Conservation (phyloP, 1,284 basidiomycete genomes). For the Apiotrichum montevideense region DNA sequence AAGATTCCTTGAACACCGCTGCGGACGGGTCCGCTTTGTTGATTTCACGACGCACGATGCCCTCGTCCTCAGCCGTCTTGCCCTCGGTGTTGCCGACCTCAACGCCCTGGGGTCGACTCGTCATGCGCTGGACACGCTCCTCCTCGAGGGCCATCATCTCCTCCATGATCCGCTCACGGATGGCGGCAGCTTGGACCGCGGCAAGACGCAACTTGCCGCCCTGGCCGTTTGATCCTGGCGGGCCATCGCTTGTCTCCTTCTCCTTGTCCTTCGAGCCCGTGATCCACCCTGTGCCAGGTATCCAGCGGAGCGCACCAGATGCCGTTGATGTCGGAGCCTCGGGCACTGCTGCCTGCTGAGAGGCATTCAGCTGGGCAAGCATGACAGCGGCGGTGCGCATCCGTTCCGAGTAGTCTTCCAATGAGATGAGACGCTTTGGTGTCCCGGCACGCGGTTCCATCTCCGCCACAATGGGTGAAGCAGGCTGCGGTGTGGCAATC, state of each 20-base stretch:
- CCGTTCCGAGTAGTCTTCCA: constrained; percentile 95
- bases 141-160: constrained; percentile 98
- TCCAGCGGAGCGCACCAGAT: constrained; percentile 53
- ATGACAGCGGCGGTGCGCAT: constrained; percentile 98
- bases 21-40: constrained; percentile 96
- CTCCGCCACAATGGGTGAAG: constrained; percentile 1
- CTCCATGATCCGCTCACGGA: constrained; percentile 93
- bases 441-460: neutral
- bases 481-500: neutral
- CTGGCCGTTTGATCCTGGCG: neutral
- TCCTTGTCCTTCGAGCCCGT: constrained; percentile 31
- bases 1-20: constrained; percentile 90
- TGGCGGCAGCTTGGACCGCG: constrained; percentile 74
- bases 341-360: constrained; percentile 52
- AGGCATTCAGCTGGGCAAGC: constrained; percentile 93
- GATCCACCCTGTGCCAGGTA: constrained; percentile 62
- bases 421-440: constrained; percentile 46
- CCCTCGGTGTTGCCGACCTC: constrained; percentile 44
- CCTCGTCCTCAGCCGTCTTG: constrained; percentile 78
- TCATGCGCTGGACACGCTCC: constrained; percentile 93
- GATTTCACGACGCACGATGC: constrained; percentile 84
- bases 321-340: constrained; percentile 26
- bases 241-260: neutral
- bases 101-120: constrained; percentile 59
- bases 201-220: constrained; percentile 61